These are phyloP conservation scores for Exophiala mesophila DNA, from an alignment of 2,329 filamentous ascomycete species.

Conservation along the genomic window DNA sequence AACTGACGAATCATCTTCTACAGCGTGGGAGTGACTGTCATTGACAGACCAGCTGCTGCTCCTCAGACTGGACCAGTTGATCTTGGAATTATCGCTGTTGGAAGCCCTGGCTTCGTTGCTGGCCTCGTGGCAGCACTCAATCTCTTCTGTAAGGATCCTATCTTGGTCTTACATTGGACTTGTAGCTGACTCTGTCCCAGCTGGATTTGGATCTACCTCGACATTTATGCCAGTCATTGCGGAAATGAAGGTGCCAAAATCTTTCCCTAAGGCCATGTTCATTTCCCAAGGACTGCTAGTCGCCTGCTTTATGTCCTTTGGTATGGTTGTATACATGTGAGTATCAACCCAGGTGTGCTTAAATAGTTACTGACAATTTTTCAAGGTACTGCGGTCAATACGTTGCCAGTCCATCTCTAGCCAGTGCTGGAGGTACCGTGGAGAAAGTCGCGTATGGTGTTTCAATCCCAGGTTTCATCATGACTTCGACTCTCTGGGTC, in stretches of 20 bases:
- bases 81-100: conserved; percentile 29
- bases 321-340: conserved; percentile 38
- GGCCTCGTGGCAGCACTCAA: conserved; percentile 31
- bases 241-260: conserved; percentile 35
- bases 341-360: conserved; percentile 1
- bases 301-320: conserved; percentile 36
- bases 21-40: conserved; percentile 29
- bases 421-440: conserved; percentile 39
- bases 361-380: not conserved
- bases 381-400: conserved; percentile 42
- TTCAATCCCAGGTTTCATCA: conserved; percentile 31
- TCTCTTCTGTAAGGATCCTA: conserved; percentile 29
- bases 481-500: conserved; percentile 18
- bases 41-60: conserved; percentile 33
- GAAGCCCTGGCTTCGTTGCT: conserved; percentile 25
- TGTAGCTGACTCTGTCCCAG: conserved; percentile 4
- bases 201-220: conserved; percentile 23
- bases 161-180: too few relatives aligned
- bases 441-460: conserved; percentile 45
- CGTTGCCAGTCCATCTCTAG: conserved; percentile 45
- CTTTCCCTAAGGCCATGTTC: conserved; percentile 34
- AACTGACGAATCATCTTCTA: too few relatives aligned
- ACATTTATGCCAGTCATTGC: conserved; percentile 36
- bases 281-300: conserved; percentile 31
- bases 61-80: conserved; percentile 34